Conservation (phyloP, 2,329 filamentous ascomycete species). For the Fusarium graminum region DNA sequence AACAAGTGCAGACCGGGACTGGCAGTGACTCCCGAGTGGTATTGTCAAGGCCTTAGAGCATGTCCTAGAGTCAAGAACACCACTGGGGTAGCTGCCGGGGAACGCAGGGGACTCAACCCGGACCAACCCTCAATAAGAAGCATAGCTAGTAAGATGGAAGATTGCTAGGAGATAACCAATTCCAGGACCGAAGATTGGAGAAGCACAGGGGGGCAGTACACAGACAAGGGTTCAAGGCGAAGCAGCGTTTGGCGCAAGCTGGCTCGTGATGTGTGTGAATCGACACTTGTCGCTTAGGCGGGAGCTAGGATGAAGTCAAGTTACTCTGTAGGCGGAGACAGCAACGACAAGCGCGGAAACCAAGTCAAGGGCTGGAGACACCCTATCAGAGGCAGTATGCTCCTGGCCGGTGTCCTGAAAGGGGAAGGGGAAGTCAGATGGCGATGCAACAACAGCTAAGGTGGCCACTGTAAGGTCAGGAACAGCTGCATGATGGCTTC, state of each 20-base stretch:
- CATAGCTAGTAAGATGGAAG: conserved; percentile 32
- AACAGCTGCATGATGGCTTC: conserved; percentile 28
- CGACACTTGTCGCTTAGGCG: conserved; percentile 37
- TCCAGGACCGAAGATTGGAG: conserved; percentile 27
- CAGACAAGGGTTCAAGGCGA: conserved; percentile 35
- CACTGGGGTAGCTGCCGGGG: conserved; percentile 38
- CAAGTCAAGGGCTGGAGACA: conserved; percentile 29
- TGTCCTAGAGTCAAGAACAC: conserved; percentile 35
- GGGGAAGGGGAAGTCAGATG: conserved; percentile 29
- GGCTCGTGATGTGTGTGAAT: conserved; percentile 43
- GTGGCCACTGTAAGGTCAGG: conserved; percentile 19
- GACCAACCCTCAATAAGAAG: conserved; percentile 35
- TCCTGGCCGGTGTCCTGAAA: conserved; percentile 45
- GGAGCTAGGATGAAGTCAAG: conserved; percentile 28
- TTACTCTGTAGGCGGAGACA: conserved; percentile 8
- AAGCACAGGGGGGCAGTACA: conserved; percentile 26
- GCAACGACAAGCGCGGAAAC: conserved; percentile 27
- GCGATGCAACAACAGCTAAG: conserved; percentile 29
- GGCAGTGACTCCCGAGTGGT: conserved; percentile 35
- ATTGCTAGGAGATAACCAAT: conserved; percentile 23
- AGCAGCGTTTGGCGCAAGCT: conserved; percentile 43
- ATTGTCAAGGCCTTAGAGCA: conserved; percentile 48
- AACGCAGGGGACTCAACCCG: conserved; percentile 20
- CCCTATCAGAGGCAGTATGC: conserved; percentile 24
- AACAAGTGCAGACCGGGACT: conserved; percentile 23